Conservation (phyloP, 1,139 yeast species). For the Geotrichum bryndzae region DNA sequence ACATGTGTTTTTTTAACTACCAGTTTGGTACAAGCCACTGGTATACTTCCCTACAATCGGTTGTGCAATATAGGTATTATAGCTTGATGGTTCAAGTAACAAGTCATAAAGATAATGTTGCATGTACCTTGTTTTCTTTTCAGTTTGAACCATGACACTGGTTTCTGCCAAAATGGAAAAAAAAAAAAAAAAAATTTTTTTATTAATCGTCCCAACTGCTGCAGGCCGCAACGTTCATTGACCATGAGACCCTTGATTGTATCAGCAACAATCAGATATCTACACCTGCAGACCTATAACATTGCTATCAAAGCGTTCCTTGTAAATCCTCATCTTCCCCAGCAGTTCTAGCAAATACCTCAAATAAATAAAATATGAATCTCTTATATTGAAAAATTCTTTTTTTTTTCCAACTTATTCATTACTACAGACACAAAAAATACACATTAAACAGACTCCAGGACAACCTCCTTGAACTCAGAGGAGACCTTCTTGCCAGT, state of each 20-base stretch:
- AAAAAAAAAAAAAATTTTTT: no score
- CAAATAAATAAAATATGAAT: not conserved
- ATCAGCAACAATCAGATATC: not conserved
- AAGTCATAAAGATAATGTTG: no score
- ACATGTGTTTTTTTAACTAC: no score
- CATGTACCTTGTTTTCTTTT: no score
- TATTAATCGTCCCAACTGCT: not conserved
- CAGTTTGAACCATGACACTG: no score
- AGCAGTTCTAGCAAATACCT: not conserved
- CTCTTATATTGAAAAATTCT: not conserved
- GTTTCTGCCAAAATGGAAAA: not conserved
- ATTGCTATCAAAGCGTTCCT: not conserved
- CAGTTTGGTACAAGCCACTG: no score
- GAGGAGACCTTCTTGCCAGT: conserved; percentile 85
- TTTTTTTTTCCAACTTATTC: not conserved
- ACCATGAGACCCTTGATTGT: not conserved
- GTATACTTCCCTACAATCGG: no score
- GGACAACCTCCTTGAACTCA: conserved; percentile 87
- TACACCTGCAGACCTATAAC: not conserved
- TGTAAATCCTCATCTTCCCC: not conserved
- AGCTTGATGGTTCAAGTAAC: no score
- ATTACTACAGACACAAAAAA: not conserved
- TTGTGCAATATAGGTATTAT: no score
- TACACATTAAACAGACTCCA: conserved; percentile 62
- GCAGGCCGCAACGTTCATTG: not conserved